Evolutionary conservation across 139 green algal species (phyloP), one percentile per base, ranked within the genome.

Genomic region (Ettlia oleoabundans): DNA sequence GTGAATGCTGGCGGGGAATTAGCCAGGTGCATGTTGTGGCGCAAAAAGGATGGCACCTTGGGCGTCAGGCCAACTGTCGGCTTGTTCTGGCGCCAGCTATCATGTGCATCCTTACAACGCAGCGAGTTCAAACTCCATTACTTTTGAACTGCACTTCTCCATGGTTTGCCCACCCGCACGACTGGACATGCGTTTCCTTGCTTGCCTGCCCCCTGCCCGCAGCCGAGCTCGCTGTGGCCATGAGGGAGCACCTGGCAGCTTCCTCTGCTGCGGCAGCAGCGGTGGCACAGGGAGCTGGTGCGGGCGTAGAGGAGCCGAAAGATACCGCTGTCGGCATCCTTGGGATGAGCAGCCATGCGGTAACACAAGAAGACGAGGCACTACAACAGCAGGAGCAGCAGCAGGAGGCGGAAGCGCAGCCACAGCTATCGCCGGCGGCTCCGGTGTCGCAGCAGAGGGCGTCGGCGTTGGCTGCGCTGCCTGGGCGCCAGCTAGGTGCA

Each of bases 241-340:
- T 86, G 75, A 71, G 74, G n/a, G 75, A 69, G n/a, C 71, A 86
- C 81, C 72, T 86, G 38, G 47, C 42, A 26, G 63, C 63, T 0
- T 35, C 74, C 24, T 53, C 63, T 0, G 69, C 81, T 7, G 71
- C 61, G 5, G 80, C 72, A 2, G 80, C 66, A 18, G 72, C 5
- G 26, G 42, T 19, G 41, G 74, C 64, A 13, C 9, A 42, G 64
- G 64, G 30, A 5, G 33, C 32, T 71, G 64, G 7, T 41, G 64
- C 64, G 18, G 64, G 8, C 9, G 28, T 7, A 41, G 64, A 42
- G 47, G 47, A 10, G 47, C 13, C 47, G 47, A 58, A 58, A 15
- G 47, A 15, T 10, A 10, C 10, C 10, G 47, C 47, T 24, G 47
- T 58, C 13, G 10, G 47, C 47, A 10, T 15, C 47, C 47, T n/a